Base-by-base conservation (phyloP, 495 filamentous ascomycete species). In the Oleoguttula mirabilis region DNA sequence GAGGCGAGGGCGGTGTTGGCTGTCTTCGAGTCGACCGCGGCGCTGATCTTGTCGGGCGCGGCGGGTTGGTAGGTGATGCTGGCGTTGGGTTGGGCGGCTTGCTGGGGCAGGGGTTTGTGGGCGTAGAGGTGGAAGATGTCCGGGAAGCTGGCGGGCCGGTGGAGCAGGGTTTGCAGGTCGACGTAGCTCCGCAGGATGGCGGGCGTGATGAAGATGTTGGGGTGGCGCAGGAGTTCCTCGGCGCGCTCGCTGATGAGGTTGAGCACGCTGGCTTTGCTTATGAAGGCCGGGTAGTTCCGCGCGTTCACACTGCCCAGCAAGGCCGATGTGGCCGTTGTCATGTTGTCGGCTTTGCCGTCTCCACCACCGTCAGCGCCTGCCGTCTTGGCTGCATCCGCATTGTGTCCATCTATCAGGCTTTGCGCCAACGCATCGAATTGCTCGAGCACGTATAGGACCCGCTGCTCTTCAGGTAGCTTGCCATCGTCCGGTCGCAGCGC, bases 71-170 rank as follows among this genome's bases (percentile, higher is more conserved):
- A 88, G 54, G 63, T 64, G 25, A 81, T 63, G 17, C 66, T 62
- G 53, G 77, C 66, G 17, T 28, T 28, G 7, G 25, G 25, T 7
- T 16, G 7, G 25, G 33, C 10, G 22, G 37, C 14, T 10, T 3
- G 15, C 40, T 72, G 63, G 8, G 84, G 84, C 36, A 78, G 62
- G 12, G 83, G 82, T 60, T 96, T 98, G 55, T 70, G 71, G 39
- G 84, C 86, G 52, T 85, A 96, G 24, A 96, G 72, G 32, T 73
- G 57, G 65, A 98, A 81, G 34, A 82, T 74, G 32, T 78, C 70
- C 2, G 90, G 84, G 56, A 95, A 71, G 23, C 76, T 74, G 43
- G 82, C 66, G 10, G 84, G 77, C 34, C 67, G 75, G 39, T 73
- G 68, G 45, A 95, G 71, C n/a, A 72, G 63, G 14, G 72, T 65